phyloP scores from a whole-genome alignment of 352 stramenopile genomes.

The Phytophthora litchii region DNA sequence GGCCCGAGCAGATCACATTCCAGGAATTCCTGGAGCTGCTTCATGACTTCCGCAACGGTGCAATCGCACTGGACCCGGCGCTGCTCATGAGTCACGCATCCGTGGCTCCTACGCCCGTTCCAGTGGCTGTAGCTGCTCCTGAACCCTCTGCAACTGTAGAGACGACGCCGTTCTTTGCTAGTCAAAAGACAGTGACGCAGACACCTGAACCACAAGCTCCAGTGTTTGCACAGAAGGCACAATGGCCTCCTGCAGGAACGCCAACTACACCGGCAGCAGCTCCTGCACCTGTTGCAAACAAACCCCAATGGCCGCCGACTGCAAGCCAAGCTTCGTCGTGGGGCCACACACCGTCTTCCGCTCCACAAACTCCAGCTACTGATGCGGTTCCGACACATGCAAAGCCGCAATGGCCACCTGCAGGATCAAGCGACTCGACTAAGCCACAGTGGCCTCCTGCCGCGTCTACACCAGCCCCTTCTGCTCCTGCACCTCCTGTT shows the following conservation, averaged over 20 bases:
- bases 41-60: conserved; percentile 74
- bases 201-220: conserved; percentile 30
- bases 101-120: conserved; percentile 25
- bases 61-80: conserved; percentile 57
- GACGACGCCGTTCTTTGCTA: conserved; percentile 29
- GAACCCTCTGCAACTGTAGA: conserved; percentile 16
- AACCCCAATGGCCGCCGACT: conserved; percentile 38
- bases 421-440: conserved; percentile 26
- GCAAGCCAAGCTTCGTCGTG: conserved; percentile 24
- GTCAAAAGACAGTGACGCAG: conserved; percentile 22
- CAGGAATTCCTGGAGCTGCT: conserved; percentile 84
- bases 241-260: conserved; percentile 46
- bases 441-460: conserved; percentile 56
- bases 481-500: conserved; percentile 12
- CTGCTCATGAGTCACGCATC: conserved; percentile 51
- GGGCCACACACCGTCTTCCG: conserved; percentile 29
- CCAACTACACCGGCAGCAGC: conserved; percentile 14
- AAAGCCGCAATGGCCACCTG: conserved; percentile 54
- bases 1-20: conserved; percentile 63
- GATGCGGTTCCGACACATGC: conserved; percentile 22
- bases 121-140: background rate
- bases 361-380: conserved; percentile 39
- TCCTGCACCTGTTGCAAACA: conserved; percentile 17
- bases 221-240: conserved; percentile 55
- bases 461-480: conserved; percentile 14